These are phyloP conservation scores for Starmerella asiatica DNA, from an alignment of 805 yeast species.

Conservation along the genomic window DNA sequence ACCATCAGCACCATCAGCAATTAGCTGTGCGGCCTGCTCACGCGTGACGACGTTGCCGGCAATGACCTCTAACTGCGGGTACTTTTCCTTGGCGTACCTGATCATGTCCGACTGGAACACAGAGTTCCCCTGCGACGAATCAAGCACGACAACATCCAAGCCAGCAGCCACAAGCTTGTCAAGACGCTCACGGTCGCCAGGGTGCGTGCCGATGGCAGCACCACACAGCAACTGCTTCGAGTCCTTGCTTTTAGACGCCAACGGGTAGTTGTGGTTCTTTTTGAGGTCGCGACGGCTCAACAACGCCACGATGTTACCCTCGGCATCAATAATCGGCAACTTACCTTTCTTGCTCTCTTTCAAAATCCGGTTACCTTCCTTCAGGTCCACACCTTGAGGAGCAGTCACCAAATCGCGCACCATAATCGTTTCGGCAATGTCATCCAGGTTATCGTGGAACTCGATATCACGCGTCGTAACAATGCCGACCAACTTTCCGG, in stretches of 20 bases:
- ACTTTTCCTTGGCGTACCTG: conserved; percentile 71
- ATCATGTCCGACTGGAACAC: conserved; percentile 88
- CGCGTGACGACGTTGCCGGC: conserved; percentile 98
- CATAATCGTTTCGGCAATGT: conserved; percentile 68
- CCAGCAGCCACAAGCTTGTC: conserved; percentile 83
- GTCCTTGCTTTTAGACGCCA: conserved; percentile 82
- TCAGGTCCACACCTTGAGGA: conserved; percentile 61
- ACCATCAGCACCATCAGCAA: conserved; percentile 94
- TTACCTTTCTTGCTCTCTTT: conserved; percentile 94
- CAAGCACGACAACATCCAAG: conserved; percentile 87
- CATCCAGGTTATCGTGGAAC: conserved; percentile 63
- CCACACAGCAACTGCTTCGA: conserved; percentile 96
- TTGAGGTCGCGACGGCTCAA: conserved; percentile 92
- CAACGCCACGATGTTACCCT: conserved; percentile 69
- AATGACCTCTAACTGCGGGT: conserved; percentile 72
- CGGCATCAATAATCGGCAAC: conserved; percentile 75
- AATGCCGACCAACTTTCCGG: conserved; percentile 87
- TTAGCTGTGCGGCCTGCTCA: conserved; percentile 94
- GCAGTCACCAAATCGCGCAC: conserved; percentile 80
- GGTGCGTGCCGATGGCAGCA: conserved; percentile 95
- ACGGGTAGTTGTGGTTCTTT: conserved; percentile 86
- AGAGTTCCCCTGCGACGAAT: conserved; percentile 97
- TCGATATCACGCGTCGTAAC: conserved; percentile 95
- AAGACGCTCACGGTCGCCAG: conserved; percentile 76
- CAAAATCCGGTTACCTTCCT: conserved; percentile 80